phyloP scores from a whole-genome alignment of 225 moss, liverwort and hornwort species.

The Physcomitrium patens region DNA sequence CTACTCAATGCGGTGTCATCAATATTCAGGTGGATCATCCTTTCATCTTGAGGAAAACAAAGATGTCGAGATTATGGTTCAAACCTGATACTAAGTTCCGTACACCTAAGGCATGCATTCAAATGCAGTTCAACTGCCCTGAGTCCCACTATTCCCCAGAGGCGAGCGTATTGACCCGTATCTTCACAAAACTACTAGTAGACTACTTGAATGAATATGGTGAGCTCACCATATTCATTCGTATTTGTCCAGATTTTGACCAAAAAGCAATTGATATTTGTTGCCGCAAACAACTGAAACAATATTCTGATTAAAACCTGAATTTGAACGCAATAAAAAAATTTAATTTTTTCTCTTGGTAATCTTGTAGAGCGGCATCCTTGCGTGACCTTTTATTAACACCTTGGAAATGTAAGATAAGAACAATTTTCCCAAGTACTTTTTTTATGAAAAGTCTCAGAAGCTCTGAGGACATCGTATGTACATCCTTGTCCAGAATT shows the following conservation, averaged over 20 bases:
- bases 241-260: constrained; percentile 18
- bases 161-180: constrained; percentile 83
- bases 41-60: constrained; percentile 61
- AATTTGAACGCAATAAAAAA: not conserved
- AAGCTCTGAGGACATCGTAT: not conserved
- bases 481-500: constrained; percentile 25
- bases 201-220: constrained; percentile 98
- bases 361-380: not conserved
- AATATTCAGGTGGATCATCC: constrained; percentile 65
- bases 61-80: constrained; percentile 93
- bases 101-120: constrained; percentile 90
- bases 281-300: not conserved
- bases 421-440: not conserved
- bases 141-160: constrained; percentile 93
- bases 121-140: constrained; percentile 91
- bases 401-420: constrained; percentile 3
- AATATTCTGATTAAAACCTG: not conserved
- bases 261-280: no score
- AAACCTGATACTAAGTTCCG: constrained; percentile 90
- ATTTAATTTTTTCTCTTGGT: not conserved
- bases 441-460: constrained; percentile 1
- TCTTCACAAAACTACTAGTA: constrained; percentile 88
- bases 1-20: constrained; percentile 3
- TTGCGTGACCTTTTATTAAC: not conserved
- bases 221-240: constrained; percentile 40